Base-by-base conservation (phyloP, 257 asterid genomes). In the Solanum clarkiae region DNA sequence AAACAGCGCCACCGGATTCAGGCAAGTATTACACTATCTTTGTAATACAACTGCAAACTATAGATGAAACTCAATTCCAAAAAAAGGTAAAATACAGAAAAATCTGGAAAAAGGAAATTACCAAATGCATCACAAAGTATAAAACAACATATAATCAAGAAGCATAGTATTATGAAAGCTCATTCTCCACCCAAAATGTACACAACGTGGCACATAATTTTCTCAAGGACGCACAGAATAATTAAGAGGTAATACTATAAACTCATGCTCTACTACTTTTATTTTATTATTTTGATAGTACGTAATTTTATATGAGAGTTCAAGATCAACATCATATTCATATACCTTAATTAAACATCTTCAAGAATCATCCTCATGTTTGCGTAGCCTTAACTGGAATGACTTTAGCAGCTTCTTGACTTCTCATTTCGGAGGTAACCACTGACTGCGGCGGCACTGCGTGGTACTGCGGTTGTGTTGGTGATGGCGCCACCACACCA, bases 331-430 rank as follows among this genome's bases (percentile, higher is more conserved):
- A 69, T 55, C 59, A 16, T 32, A 16, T 69, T 69, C 81, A 75
- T 47, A 49, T 75, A 75, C 82, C 62, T 75, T 49, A 26, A 71
- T 71, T 51, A 47, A 47, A 74, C 22, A 29, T 7, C 47, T 29
- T 66, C 77, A 69, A 17, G 51, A 40, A 70, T 70, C 53, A 93
- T 81, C 90, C 85, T 5, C 93, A 91, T 86, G 90, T 82, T 88
- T 93, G 93, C 32, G 97, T 87, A 86, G 86, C 87, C 86, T 91
- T 95, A 26, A 77, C 82, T 9, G 90, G 87, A 80, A 89, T 89
- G 51, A 86, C 91, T 85, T 88, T 92, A 82, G 83, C 90, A 10
- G 84, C 83, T 16, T 93, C 98, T 70, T 89, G 92, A 81, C 85
- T 90, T 63, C 92, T 87, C 89, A 88, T 72, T 20, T 92, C 95